Evolutionary conservation across 139 green algal species (phyloP).

Genomic region (Chlamydomonas urium): DNA sequence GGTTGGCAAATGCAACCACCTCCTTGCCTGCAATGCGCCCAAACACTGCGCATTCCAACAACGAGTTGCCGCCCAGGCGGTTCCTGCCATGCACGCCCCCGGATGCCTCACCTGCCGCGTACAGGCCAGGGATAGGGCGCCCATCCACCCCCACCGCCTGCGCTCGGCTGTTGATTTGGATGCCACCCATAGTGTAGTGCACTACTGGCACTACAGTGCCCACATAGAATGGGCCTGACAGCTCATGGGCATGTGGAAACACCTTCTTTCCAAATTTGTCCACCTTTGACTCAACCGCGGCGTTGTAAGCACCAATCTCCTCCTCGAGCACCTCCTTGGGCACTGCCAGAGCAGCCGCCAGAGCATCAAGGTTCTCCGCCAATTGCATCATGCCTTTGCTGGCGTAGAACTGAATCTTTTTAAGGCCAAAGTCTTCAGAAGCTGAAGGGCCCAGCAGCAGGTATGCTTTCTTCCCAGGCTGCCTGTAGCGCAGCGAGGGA

Average conservation of each 20-base stretch:
- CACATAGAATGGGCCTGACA: constrained; percentile 33
- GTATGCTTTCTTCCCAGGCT: constrained; percentile 22
- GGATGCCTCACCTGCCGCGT: constrained; percentile 64
- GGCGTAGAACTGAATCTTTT: constrained; percentile 59
- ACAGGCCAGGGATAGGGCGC: constrained; percentile 54
- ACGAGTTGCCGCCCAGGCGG: constrained; percentile 14
- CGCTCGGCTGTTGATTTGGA: constrained; percentile 33
- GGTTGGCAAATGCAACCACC: constrained; percentile 20
- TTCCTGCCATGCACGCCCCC: not conserved
- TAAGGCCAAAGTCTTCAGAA: constrained; percentile 41
- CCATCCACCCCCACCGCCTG: not conserved
- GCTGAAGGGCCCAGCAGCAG: constrained; percentile 47
- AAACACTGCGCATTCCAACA: constrained; percentile 78
- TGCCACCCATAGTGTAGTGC: constrained; percentile 81
- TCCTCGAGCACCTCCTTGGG: constrained; percentile 20
- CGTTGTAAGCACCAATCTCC: constrained; percentile 48
- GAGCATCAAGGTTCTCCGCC: not conserved
- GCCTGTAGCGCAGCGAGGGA: constrained; percentile 1
- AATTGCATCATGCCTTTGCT: constrained; percentile 52
- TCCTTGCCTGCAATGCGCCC: constrained; percentile 52
- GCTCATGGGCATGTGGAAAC: constrained; percentile 33
- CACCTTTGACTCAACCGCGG: constrained; percentile 4
- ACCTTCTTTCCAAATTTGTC: constrained; percentile 60
- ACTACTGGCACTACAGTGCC: constrained; percentile 63
- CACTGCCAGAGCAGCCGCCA: constrained; percentile 22